Percentiles rank a stretch among this genome's conserved stretches.
These are phyloP conservation scores for Brettanomyces nanus DNA, from an alignment of 805 yeast genomes.

Conservation along the genomic window DNA sequence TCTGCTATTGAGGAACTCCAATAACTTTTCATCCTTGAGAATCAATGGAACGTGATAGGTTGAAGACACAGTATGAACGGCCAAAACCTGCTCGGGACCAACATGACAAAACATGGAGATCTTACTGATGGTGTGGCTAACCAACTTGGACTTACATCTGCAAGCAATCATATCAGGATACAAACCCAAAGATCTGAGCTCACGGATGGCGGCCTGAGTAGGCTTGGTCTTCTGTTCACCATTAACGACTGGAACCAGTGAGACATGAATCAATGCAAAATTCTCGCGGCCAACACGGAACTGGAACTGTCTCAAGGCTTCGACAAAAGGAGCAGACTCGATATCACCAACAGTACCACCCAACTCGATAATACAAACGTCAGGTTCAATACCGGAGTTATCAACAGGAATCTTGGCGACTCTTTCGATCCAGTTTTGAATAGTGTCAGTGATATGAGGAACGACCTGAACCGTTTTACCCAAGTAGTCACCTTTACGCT, in stretches of 20 bases:
- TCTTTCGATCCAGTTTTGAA: slow-evolving; percentile 97
- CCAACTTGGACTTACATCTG: slow-evolving; percentile 83
- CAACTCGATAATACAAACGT: slow-evolving; percentile 91
- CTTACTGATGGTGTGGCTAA: slow-evolving; percentile 80
- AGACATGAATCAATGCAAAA: slow-evolving; percentile 93
- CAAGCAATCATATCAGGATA: slow-evolving; percentile 97
- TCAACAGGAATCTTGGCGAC: slow-evolving; percentile 92
- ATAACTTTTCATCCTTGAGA: slow-evolving; percentile 78
- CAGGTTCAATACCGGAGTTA: slow-evolving; percentile 79
- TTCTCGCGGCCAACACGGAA: slow-evolving; percentile 92
- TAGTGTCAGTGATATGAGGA: slow-evolving; percentile 94
- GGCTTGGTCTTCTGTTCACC: slow-evolving; percentile 99
- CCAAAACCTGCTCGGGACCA: slow-evolving; percentile 95
- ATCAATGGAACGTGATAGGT: slow-evolving; percentile 96
- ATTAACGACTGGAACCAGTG: slow-evolving; percentile 94
- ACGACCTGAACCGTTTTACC: slow-evolving; percentile 99
- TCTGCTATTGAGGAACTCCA: slow-evolving; percentile 62
- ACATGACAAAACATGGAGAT: slow-evolving; percentile 99
- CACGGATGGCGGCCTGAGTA: slow-evolving; percentile 98
- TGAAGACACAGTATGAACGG: slow-evolving; percentile 93
- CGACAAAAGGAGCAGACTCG: slow-evolving; percentile 97
- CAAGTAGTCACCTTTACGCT: slow-evolving; percentile 92
- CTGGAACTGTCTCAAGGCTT: slow-evolving; percentile 98
- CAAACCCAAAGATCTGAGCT: slow-evolving; percentile 89
- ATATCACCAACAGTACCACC: slow-evolving; percentile 99